Evolutionary conservation across 2,329 filamentous ascomycete genomes (phyloP), one percentile per base, ranked within the genome.

Genomic region (Penicillium sp.): DNA sequence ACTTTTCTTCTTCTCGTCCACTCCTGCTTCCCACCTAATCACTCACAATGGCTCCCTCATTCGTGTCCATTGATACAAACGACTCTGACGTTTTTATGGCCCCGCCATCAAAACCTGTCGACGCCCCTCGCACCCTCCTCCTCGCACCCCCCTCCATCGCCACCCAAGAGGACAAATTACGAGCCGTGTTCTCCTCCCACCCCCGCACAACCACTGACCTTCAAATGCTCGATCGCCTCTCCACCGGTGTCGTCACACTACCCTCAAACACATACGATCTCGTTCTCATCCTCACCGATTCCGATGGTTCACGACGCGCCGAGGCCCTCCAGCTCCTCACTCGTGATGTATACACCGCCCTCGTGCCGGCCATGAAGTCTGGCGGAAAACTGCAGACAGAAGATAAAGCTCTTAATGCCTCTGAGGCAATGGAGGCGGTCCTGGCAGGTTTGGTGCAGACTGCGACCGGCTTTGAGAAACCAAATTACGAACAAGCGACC

Each of bases 211-310:
- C 83, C 44, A 93, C 92, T 59, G 94, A 99, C 71, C 82, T 99
- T 51, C 94, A 97, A 75, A 99, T 99, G 94, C 89, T 99, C 58
- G 94, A 99, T 77, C 90, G 94, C 49, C 84, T 99, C 40, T 86
- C 89, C 2, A 84, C 89, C 33, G 91, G 91, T 58, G 81, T 96
- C 35, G 90, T 94, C 54, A 80, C 86, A 7, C 85, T 99, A 0
- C 89, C 92, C 1, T 65, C 83, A 51, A 79, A 84, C 47, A 89
- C 89, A 52, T 99, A 99, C 79, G 90, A 95, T 72, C 77, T 89
- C 42, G 84, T 97, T 42, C 83, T 97, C 46, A 82, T 99, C 51
- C 86, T 97, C 59, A 88, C 89, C 60, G 90, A 92, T 73, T 82
- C 87, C 55, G 86, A 90, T 69, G 86, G 86, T 61, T 81, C 85